Evolutionary conservation across 2,329 filamentous ascomycete species (phyloP), one percentile per base, ranked within the genome.

Genomic region (Sarocladium brachiariae): DNA sequence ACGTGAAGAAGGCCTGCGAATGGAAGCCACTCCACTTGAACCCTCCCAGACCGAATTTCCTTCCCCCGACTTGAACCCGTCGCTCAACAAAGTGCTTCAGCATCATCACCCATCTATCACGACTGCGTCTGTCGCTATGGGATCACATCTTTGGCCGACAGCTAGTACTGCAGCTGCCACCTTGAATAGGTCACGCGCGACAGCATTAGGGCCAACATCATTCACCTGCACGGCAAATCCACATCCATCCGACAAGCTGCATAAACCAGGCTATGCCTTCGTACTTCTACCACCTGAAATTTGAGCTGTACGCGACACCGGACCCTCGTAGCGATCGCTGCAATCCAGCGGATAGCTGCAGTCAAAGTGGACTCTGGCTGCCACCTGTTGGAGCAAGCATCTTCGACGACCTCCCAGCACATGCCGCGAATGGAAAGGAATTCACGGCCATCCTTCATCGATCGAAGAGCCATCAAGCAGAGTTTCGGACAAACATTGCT

Each of bases 281-380:
- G 25, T 83, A 82, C 63, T 80, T 78, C 56, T 85, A 84, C 59
- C 81, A 85, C 58, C 61, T 86, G n/a, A 83, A 78, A 57, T 76
- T 86, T 59, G 82, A 86, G 68, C 71, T 85, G 37, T 85, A 84
- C 63, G 65, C 72, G 38, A 73, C 67, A 54, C 63, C 71, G 43
- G 64, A 69, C 48, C 70, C 72, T 3, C 21, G 56, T 43, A 50
- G 54, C 38, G 47, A 49, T 34, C 50, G 47, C 47, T 47, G 51
- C 13, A 48, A 43, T 16, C 52, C 51, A 23, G 53, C 50, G 52
- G 46, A 50, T 21, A 34, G 39, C 38, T 16, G 19, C 23, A 27
- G 39, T 31, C 19, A 48, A 33, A 11, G 9, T 27, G 11, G 52
- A 50, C 31, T 76, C 55, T 84, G 79, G 79, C 58, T 77, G 13